Percentiles rank a stretch among this genome's conserved stretches.
phyloP scores from a whole-genome alignment of 1,284 basidiomycete species.

The Entoloma clypeatum region DNA sequence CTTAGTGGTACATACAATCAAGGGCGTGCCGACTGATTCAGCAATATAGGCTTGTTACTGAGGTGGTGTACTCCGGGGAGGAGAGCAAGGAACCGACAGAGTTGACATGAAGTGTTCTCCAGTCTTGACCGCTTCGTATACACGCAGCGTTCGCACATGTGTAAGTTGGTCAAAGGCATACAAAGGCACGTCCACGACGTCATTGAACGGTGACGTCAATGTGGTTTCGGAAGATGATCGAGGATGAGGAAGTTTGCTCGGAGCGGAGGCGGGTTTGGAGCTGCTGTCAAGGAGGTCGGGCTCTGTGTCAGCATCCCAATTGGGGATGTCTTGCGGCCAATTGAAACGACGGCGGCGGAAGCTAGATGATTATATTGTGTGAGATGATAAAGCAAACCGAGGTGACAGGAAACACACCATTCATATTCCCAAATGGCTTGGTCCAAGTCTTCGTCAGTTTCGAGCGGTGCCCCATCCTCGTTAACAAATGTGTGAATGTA shows the following conservation, averaged over 20 bases:
- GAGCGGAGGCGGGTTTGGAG: conserved; percentile 10
- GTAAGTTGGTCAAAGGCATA: conserved; percentile 37
- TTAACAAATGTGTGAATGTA: conserved; percentile 42
- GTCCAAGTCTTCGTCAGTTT: conserved; percentile 44
- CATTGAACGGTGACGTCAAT: conserved; percentile 7
- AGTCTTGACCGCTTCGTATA: conserved; percentile 49
- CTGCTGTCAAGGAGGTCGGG: conserved; percentile 18
- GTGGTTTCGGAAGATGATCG: conserved; percentile 11
- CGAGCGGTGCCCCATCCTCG: conserved; percentile 34
- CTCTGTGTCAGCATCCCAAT: conserved; percentile 24
- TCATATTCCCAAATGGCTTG: conserved; percentile 66
- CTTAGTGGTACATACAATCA: neutral
- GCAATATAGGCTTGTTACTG: conserved; percentile 8
- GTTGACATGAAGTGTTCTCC: conserved; percentile 18
- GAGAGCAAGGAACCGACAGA: conserved; percentile 16
- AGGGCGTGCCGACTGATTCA: neutral
- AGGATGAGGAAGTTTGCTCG: no score
- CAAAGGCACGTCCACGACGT: conserved; percentile 1
- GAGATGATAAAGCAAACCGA: conserved; percentile 6
- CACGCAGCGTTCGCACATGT: conserved; percentile 52
- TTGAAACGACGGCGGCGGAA: conserved; percentile 61
- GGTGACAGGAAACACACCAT: conserved; percentile 37
- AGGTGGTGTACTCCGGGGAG: conserved; percentile 14
- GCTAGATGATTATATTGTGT: conserved; percentile 29
- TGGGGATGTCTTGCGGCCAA: conserved; percentile 43